These are phyloP conservation scores for Aspergillus steynii DNA, from an alignment of 495 filamentous ascomycete species.

Conservation along the genomic window DNA sequence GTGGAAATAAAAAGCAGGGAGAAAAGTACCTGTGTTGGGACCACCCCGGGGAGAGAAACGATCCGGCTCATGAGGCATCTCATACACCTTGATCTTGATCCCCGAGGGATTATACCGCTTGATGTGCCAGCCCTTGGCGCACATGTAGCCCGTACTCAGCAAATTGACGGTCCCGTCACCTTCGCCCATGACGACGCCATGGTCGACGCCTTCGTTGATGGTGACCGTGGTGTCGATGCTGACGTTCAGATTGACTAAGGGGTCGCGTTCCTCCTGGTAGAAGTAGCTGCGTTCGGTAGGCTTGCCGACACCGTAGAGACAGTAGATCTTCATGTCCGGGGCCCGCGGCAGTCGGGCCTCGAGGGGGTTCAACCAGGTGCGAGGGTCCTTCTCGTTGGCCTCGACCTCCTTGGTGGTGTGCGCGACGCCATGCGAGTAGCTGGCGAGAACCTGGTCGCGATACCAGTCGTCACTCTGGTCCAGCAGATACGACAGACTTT, in stretches of 20 bases:
- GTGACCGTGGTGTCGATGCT: slow-evolving; percentile 86
- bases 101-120: slow-evolving; percentile 90
- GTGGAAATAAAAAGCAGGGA: not conserved
- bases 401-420: slow-evolving; percentile 80
- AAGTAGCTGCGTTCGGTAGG: slow-evolving; percentile 89
- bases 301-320: slow-evolving; percentile 94
- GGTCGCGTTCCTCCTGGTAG: slow-evolving; percentile 73
- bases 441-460: slow-evolving; percentile 61
- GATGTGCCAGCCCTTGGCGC: slow-evolving; percentile 85
- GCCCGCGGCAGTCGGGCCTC: slow-evolving; percentile 87
- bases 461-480: slow-evolving; percentile 85
- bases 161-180: slow-evolving; percentile 94
- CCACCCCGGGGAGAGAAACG: slow-evolving; percentile 88
- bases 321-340: slow-evolving; percentile 92
- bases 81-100: slow-evolving; percentile 76
- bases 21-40: slow-evolving; percentile 73
- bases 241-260: slow-evolving; percentile 68
- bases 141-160: slow-evolving; percentile 92
- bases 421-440: slow-evolving; percentile 88
- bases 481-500: slow-evolving; percentile 75
- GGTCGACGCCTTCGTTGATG: slow-evolving; percentile 67
- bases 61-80: slow-evolving; percentile 97
- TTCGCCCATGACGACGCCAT: slow-evolving; percentile 88
- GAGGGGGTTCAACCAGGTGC: slow-evolving; percentile 93
- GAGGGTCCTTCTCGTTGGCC: slow-evolving; percentile 75